phyloP scores from a whole-genome alignment of 139 green algal genomes.

The Desmodesmus armatus region DNA sequence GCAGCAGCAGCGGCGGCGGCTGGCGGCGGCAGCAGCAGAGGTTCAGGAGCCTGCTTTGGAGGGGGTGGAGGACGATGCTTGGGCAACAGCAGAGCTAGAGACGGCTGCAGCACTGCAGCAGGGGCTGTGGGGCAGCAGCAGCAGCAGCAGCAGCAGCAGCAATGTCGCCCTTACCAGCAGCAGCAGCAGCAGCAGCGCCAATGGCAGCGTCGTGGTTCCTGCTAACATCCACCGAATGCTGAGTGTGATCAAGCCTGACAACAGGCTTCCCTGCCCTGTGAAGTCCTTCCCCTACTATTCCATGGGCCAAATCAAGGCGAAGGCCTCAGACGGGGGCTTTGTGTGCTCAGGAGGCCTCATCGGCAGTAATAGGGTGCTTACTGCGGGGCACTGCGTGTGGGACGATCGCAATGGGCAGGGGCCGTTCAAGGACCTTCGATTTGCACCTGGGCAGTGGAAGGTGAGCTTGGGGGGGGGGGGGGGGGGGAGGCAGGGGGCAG shows the following conservation, averaged over 20 bases:
- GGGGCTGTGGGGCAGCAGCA: not conserved
- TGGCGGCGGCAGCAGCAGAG: not conserved
- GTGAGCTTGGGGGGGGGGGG: no score
- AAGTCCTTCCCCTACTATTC: slow-evolving; percentile 11
- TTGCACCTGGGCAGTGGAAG: slow-evolving; percentile 25
- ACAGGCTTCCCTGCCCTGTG: slow-evolving; percentile 20
- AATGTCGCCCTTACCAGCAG: not conserved
- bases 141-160: not conserved
- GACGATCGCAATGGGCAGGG: slow-evolving; percentile 37
- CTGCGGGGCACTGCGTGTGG: slow-evolving; percentile 58
- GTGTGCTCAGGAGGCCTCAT: slow-evolving; percentile 52
- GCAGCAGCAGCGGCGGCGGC: not conserved
- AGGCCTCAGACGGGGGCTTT: slow-evolving; percentile 30
- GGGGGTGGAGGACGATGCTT: not conserved
- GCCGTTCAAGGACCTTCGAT: slow-evolving; percentile 40
- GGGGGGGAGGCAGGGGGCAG: no score
- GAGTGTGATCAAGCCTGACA: slow-evolving; percentile 26
- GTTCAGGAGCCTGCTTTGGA: not conserved
- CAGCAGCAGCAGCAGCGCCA: not conserved
- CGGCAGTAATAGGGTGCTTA: slow-evolving; percentile 45
- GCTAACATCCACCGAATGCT: slow-evolving; percentile 22
- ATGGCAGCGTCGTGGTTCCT: not conserved
- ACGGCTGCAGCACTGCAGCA: no score
- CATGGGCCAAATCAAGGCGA: slow-evolving; percentile 39
- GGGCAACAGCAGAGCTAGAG: no score